These are phyloP conservation scores for Penicillium sp. DNA, from an alignment of 2,329 filamentous ascomycete species.

Conservation along the genomic window DNA sequence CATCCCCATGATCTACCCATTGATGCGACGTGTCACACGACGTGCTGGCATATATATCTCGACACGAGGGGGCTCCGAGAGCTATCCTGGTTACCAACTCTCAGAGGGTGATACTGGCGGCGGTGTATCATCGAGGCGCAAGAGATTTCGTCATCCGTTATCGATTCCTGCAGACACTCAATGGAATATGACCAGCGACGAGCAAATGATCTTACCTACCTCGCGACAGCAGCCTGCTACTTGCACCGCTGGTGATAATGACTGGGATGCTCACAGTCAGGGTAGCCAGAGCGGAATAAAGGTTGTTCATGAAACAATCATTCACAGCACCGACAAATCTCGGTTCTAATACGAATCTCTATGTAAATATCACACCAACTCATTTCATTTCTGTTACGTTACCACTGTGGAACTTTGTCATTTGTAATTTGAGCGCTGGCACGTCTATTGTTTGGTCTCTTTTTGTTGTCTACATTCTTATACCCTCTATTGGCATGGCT, in stretches of 20 bases:
- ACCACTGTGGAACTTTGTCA: neutral
- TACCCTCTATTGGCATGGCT: neutral
- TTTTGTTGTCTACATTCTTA: neutral
- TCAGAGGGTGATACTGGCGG: conserved; percentile 17
- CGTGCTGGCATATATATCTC: conserved; percentile 29
- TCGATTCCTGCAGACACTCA: conserved; percentile 32
- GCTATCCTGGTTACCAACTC: conserved; percentile 27
- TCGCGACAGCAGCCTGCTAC: conserved; percentile 27
- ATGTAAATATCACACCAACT: neutral
- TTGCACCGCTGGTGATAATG: conserved; percentile 22
- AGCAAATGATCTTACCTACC: conserved; percentile 28
- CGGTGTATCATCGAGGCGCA: conserved; percentile 19
- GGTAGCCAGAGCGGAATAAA: conserved; percentile 27
- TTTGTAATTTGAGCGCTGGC: neutral
- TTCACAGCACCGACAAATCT: conserved; percentile 25
- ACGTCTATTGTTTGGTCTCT: neutral
- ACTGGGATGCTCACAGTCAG: conserved; percentile 23
- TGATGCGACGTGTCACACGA: conserved; percentile 29
- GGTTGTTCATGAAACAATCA: conserved; percentile 34
- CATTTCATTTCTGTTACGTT: neutral
- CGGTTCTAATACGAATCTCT: conserved; percentile 3
- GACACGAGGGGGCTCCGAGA: conserved; percentile 20
- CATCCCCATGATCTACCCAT: conserved; percentile 45
- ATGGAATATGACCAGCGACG: conserved; percentile 33
- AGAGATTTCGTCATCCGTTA: conserved; percentile 34